Conservation (phyloP, 2,329 filamentous ascomycete species). For the Alternaria burnsii region DNA sequence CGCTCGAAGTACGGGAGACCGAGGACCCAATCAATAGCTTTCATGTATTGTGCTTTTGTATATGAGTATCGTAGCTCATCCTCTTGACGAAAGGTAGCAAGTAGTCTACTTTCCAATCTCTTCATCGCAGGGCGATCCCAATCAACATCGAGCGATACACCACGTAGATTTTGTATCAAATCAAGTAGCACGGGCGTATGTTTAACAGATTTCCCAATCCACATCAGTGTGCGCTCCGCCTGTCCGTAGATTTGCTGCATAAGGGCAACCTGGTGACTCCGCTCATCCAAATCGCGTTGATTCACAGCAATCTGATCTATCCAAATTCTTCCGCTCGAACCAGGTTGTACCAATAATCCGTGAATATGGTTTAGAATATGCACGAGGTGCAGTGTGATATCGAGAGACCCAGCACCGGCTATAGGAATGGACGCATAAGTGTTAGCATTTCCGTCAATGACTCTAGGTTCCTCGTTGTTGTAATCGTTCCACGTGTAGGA, state of each 20-base stretch:
- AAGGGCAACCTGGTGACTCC: neutral
- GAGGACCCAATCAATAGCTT: neutral
- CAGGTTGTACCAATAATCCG: neutral
- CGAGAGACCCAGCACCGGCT: neutral
- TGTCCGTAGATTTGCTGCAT: conserved; percentile 4
- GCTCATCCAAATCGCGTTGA: neutral
- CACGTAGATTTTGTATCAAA: neutral
- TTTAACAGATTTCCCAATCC: conserved; percentile 1
- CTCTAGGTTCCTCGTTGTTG: neutral
- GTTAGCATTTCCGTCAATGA: neutral
- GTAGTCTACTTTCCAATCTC: neutral
- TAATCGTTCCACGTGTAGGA: conserved; percentile 2
- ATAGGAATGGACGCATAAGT: neutral
- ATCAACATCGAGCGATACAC: neutral
- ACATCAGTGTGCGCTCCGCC: neutral
- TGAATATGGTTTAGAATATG: neutral
- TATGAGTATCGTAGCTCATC: neutral
- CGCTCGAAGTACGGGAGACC: conserved; percentile 1
- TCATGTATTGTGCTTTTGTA: neutral
- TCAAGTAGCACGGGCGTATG: conserved; percentile 2
- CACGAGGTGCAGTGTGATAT: neutral
- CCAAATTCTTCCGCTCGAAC: conserved; percentile 2
- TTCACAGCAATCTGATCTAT: conserved; percentile 7
- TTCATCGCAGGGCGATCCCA: neutral
- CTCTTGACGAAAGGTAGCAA: neutral